These are phyloP conservation scores for Trichoderma aggressivum DNA, from an alignment of 2,329 filamentous ascomycete species.

Conservation along the genomic window DNA sequence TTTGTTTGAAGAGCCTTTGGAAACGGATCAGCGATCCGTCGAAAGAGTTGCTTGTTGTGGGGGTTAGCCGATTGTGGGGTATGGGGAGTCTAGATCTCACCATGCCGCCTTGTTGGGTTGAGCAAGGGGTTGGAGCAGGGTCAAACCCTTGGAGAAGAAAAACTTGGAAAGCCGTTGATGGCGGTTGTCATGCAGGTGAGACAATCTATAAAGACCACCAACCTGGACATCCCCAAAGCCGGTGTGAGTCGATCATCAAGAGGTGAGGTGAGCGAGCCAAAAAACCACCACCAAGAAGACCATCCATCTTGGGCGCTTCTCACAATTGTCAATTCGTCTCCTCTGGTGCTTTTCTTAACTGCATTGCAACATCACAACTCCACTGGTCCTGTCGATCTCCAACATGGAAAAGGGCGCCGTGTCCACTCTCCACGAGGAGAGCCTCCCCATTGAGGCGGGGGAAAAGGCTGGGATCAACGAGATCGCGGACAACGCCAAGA, in stretches of 20 bases:
- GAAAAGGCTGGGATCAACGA: slow-evolving; percentile 9
- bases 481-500: slow-evolving; percentile 2
- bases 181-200: not conserved
- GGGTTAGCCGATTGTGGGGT: slow-evolving; percentile 18
- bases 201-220: slow-evolving; percentile 7
- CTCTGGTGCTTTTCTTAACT: not conserved
- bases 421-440: slow-evolving; percentile 15
- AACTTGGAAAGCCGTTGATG: not conserved
- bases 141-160: not conserved
- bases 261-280: not conserved
- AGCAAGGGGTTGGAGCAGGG: slow-evolving; percentile 11
- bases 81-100: slow-evolving; percentile 13
- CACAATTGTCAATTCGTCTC: not conserved
- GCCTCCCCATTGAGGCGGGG: not conserved
- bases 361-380: not conserved
- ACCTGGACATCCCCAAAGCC: not conserved
- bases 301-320: not conserved
- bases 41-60: not conserved
- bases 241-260: slow-evolving; percentile 1
- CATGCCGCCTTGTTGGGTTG: not conserved
- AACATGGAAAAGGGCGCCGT: slow-evolving; percentile 8
- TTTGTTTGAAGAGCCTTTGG: not conserved
- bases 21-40: slow-evolving; percentile 2
- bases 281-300: not conserved
- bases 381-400: slow-evolving; percentile 2